Percentiles rank a stretch among this genome's conserved stretches.
Evolutionary conservation across 2,329 filamentous ascomycete genomes (phyloP).

Genomic region (Endocalyx cinctus): DNA sequence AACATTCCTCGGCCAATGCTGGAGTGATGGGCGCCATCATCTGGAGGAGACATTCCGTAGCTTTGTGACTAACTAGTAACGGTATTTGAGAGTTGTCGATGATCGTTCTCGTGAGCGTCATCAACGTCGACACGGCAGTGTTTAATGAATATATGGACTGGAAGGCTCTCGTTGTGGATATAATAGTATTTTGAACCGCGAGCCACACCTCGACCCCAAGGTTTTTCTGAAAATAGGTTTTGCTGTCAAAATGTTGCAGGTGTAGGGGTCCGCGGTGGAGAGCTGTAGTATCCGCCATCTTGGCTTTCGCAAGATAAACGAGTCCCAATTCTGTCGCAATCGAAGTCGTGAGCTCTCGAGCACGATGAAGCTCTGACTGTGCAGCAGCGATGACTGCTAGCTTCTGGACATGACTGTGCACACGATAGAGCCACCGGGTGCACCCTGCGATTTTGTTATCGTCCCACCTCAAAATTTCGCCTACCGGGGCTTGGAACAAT

Average conservation of each 20-base stretch:
- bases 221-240: too few species aligned
- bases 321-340: too few species aligned
- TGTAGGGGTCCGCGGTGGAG: too few species aligned
- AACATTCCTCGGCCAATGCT: slow-evolving; percentile 77
- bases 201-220: slow-evolving; percentile 55
- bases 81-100: slow-evolving; percentile 38
- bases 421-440: slow-evolving; percentile 70
- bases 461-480: slow-evolving; percentile 83
- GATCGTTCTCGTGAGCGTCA: slow-evolving; percentile 70
- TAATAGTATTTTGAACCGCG: slow-evolving; percentile 62
- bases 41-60: slow-evolving; percentile 55
- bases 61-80: slow-evolving; percentile 42
- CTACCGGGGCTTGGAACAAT: slow-evolving; percentile 81
- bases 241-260: too few species aligned
- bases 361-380: neutral
- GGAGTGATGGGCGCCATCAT: slow-evolving; percentile 78
- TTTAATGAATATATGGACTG: slow-evolving; percentile 72
- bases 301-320: neutral
- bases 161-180: slow-evolving; percentile 63
- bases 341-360: neutral
- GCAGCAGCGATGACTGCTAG: slow-evolving; percentile 14
- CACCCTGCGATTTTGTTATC: slow-evolving; percentile 76
- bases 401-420: slow-evolving; percentile 53
- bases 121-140: slow-evolving; percentile 78
- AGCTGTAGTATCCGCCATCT: too few species aligned